Base-by-base conservation (phyloP, 176 grass and related monocot species). In the Coix lacrymajobi region DNA sequence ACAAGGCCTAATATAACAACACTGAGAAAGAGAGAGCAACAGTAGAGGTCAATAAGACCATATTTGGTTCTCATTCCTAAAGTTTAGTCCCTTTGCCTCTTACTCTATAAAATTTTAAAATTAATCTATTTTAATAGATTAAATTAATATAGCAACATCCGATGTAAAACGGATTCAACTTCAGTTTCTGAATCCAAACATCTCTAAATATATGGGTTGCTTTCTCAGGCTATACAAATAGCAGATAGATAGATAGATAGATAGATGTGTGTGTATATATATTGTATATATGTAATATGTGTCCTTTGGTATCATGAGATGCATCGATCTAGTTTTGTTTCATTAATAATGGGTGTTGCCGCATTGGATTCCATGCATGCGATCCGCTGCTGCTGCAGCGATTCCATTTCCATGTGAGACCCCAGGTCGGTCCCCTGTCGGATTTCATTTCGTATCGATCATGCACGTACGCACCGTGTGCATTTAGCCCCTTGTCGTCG, bases 331-430 rank as follows among this genome's bases (percentile, higher is more conserved):
- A 54, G 69, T 76, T 54, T 51, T 79, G 48, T 33, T 28, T 61
- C 73, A 73, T 74, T 67, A 31, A 32, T 88, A 56, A 70, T 49
- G 13, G 22, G 67, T 22, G 40, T 19, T 43, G 36, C 49, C 8
- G 83, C 83, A 82, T 86, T 73, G 88, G 88, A 86, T 90, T 73
- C 88, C 78, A 22, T 52, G 46, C 78, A 22, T 22, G 20, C 22
- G 52, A 10, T 57, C 52, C 22, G 20, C 8, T 10, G 52, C 8
- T 54, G 49, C 19, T 24, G 34, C 78, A 78, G 57, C 67, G 13
- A 28, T 14, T 77, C 82, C 87, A 65, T 77, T 14, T 77, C 82
- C 87, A 65, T 77, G 87, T 85, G 83, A 77, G 65, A 30, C 64
- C 71, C 17, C 13, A 16, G n/a, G 15, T 20, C 24, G 14, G 44